These are phyloP conservation scores for Trypanosoma caninum DNA, from an alignment of 208 protist genomes.

Conservation along the genomic window DNA sequence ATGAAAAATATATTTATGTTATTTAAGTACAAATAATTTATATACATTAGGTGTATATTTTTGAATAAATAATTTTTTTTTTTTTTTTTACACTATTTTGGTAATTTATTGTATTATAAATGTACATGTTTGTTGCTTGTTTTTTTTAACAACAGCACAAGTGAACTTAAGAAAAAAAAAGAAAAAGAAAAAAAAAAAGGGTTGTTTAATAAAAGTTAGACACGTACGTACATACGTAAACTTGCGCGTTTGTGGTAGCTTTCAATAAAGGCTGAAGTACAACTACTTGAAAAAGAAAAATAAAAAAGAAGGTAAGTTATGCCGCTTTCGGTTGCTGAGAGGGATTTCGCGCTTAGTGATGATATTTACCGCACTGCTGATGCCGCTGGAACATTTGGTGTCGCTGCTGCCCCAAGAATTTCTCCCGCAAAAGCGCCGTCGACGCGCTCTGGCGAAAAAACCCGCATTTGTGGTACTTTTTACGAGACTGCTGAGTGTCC, in stretches of 20 bases:
- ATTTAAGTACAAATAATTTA: no score
- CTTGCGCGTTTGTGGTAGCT: neutral
- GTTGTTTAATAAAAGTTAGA: neutral
- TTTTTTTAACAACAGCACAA: neutral
- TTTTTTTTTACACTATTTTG: neutral
- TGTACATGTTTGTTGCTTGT: neutral
- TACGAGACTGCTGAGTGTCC: slow-evolving; percentile 68
- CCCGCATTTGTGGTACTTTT: slow-evolving; percentile 67
- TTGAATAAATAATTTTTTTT: no score
- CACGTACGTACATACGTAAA: no score
- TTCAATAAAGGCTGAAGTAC: neutral
- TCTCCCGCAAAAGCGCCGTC: neutral
- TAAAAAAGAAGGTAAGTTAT: slow-evolving; percentile 5
- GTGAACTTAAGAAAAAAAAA: neutral
- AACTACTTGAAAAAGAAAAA: neutral
- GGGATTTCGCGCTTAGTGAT: slow-evolving; percentile 26
- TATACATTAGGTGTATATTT: no score
- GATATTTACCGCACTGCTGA: neutral
- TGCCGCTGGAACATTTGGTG: neutral
- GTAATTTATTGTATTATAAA: neutral
- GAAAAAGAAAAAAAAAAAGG: neutral
- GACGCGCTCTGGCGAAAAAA: slow-evolving; percentile 23
- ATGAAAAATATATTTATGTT: no score
- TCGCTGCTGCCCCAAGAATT: neutral
- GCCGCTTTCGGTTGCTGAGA: slow-evolving; percentile 49